Base-by-base conservation (phyloP, 1,284 basidiomycete species). In the Laetiporus sulphureus region DNA sequence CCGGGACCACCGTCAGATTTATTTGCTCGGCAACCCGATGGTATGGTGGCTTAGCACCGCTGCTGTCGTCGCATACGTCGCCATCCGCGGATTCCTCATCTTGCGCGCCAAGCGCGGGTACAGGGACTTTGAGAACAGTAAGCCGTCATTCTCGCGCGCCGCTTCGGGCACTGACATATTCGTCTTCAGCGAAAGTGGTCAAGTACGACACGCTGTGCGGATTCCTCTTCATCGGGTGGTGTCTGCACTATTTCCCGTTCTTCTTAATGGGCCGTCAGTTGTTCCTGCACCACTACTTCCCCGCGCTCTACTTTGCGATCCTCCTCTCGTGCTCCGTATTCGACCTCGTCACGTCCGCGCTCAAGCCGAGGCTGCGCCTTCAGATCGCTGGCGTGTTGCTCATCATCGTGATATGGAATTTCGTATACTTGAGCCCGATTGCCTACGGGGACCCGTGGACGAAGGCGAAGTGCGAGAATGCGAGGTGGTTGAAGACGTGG, bases 211-310 rank as follows among this genome's bases (percentile, higher is more conserved):
- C 81, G 31, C 72, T 94, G 1, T 92, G 89, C 49, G 85, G 85
- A 1, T 97, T 98, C 77, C 77, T 98, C 40, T 84, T 91, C 63
- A 63, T 89, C n/a, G 92, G 90, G 38, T 98, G 94, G 91, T 72
- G 71, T n/a, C 58, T 97, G 33, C 95, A 98, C 68, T 98, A 95
- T 66, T 73, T 91, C 57, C 95, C 95, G 8, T 99, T 99, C 76
- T 97, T 82, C 76, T 69, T 96, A 51, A 98, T 98, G 95, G 69
- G 78, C 38, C 89, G 95, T 19, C 95, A 99, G 60, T 79, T 98
- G 34, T 98, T 98, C 77, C 64, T 98, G 21, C 94, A 98, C 61
- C 94, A 98, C 67, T 97, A 98, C 62, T 85, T 97, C 62, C 94
- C 94, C 0, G 91, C 95, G 0, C 72, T 99, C 12, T 99, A 96